Base-by-base conservation (phyloP, 129 eudicot species). In the Logfia minima region DNA sequence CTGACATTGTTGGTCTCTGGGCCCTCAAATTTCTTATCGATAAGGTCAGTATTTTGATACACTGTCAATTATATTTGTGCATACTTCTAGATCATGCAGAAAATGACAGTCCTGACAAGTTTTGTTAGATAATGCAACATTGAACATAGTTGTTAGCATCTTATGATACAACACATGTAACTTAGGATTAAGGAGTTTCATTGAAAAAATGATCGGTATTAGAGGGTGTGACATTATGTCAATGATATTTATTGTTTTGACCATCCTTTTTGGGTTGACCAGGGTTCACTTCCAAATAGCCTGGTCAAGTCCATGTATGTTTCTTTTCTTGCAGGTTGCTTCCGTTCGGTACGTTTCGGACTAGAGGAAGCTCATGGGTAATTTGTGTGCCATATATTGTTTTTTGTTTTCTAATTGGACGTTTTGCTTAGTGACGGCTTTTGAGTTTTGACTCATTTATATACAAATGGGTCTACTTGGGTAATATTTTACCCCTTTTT, bases 361-460 rank as follows among this genome's bases (percentile, higher is more conserved):
- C 77, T 94, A 79, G 93, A 94, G 81, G 98, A 91, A 91, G 96
- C 97, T 89, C 98, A 94, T 32, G 98, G 98, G 98, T 94, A 86
- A 87, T 31, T 43, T 2, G 10, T 56, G 80, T 11, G 8, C 65
- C 76, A 73, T 65, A 53, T 65, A 51, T 61, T 35, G 63, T 21
- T 83, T 45, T 23, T 74, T 39, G 68, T 43, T 28, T 23, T 58
- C 2, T 52, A 35, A 70, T 78, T 70, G 13, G 6, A 26, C 43
- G 21, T 60, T 16, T 34, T 21, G 21, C 34, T 55, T 18, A 14
- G 37, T 23, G 68, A 8, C 2, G 29, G 8, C 29, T 43, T 43
- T 43, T 43, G 51, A 59, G 26, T 63, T 63, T 63, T 28, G 35
- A 28, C 68, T 18, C 68, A 62, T 62, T 62, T 61, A 11, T 61